These are phyloP conservation scores for Talaromyces ruber DNA, from an alignment of 495 filamentous ascomycete genomes.

Conservation along the genomic window DNA sequence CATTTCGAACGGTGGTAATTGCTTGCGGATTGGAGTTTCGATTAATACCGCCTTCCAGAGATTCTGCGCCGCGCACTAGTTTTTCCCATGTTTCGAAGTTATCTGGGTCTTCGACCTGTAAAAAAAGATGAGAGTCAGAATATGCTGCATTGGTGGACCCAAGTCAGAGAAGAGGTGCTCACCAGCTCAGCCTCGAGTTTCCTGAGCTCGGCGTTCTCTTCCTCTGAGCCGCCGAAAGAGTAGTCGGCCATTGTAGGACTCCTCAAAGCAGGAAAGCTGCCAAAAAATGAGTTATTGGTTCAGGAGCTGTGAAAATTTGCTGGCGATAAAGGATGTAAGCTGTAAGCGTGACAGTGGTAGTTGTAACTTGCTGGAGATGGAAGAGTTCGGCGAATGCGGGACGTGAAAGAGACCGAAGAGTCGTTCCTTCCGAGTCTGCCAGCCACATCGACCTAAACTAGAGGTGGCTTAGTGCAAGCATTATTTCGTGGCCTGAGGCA, in stretches of 20 bases:
- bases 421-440: not conserved
- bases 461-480: not conserved
- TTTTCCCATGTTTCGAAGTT: slow-evolving; percentile 95
- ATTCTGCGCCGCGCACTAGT: slow-evolving; percentile 72
- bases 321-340: not conserved
- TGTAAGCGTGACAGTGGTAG: not conserved
- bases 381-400: not conserved
- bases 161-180: slow-evolving; percentile 23
- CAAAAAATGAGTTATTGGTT: not conserved
- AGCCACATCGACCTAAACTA: not conserved
- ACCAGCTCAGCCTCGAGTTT: slow-evolving; percentile 74
- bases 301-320: not conserved
- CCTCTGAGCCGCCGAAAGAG: slow-evolving; percentile 67
- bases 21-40: slow-evolving; percentile 94
- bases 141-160: not conserved
- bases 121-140: slow-evolving; percentile 4
- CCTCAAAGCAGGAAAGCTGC: not conserved
- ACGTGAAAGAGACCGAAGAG: not conserved
- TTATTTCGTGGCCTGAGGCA: not conserved
- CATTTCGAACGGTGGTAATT: slow-evolving; percentile 71
- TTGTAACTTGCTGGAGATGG: not conserved
- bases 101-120: slow-evolving; percentile 65
- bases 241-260: slow-evolving; percentile 47
- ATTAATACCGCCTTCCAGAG: slow-evolving; percentile 86
- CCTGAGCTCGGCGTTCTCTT: slow-evolving; percentile 78